Percentiles rank a stretch among this genome's conserved stretches.
Evolutionary conservation across 345 rosid genomes (phyloP).

Genomic region (Populus alba): DNA sequence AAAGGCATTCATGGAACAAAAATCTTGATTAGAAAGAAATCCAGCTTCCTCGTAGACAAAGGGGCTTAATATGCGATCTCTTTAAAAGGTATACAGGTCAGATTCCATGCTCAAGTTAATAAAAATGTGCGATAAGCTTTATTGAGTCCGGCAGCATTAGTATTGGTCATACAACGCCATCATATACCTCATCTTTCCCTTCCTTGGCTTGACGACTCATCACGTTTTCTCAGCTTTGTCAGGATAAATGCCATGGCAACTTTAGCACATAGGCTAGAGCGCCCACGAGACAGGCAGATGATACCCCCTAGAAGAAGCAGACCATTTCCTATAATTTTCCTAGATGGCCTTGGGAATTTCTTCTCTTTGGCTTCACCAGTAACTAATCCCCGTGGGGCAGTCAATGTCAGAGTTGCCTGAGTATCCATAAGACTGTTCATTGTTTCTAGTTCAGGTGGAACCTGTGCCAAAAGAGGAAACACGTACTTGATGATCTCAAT

Average conservation of each 20-base stretch:
- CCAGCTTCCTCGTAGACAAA: neutral
- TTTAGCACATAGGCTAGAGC: slow-evolving; percentile 70
- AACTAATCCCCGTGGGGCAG: slow-evolving; percentile 18
- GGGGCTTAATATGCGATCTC: neutral
- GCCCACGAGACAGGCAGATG: slow-evolving; percentile 71
- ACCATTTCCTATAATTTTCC: slow-evolving; percentile 59
- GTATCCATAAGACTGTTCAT: slow-evolving; percentile 4
- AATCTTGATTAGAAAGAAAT: neutral
- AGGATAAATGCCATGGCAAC: slow-evolving; percentile 77
- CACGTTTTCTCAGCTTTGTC: slow-evolving; percentile 63
- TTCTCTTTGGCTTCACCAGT: slow-evolving; percentile 28
- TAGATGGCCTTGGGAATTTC: slow-evolving; percentile 56
- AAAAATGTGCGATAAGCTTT: neutral
- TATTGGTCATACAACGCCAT: neutral
- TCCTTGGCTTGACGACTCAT: slow-evolving; percentile 40
- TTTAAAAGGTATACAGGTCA: neutral
- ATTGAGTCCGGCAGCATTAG: neutral
- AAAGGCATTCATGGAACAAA: neutral
- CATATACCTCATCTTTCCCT: slow-evolving; percentile 19
- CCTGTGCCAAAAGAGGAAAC: slow-evolving; percentile 27
- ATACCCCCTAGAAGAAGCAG: slow-evolving; percentile 70
- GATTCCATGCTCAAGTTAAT: neutral
- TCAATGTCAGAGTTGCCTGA: slow-evolving; percentile 16
- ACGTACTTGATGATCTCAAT: neutral
- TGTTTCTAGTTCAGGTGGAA: slow-evolving; percentile 57